A percentile compares a stretch with the other conserved stretches of the same genome.
These are phyloP conservation scores for Aureobasidium sp. DNA, from an alignment of 2,329 filamentous ascomycete genomes.

Conservation along the genomic window DNA sequence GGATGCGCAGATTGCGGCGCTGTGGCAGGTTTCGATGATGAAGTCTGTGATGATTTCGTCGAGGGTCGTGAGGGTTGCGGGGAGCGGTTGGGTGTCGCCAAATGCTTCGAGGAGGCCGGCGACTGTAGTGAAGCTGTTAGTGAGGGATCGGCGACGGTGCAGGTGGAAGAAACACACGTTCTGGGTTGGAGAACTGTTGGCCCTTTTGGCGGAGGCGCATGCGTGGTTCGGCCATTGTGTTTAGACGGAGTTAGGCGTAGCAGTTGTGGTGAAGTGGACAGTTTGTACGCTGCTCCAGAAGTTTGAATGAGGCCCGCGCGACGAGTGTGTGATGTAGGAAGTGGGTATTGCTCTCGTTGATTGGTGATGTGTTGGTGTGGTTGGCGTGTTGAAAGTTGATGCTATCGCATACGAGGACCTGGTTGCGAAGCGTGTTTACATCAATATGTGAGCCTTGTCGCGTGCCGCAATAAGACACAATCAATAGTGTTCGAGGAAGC, in stretches of 20 bases:
- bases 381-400: too few relatives aligned
- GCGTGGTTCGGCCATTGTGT: constrained; percentile 39
- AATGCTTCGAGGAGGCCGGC: constrained; percentile 41
- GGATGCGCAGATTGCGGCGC: constrained; percentile 74
- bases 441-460: neutral
- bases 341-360: neutral
- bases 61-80: constrained; percentile 74
- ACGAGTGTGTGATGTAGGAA: neutral
- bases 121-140: constrained; percentile 34
- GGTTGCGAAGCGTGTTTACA: neutral
- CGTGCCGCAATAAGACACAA: too few relatives aligned
- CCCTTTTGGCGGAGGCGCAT: constrained; percentile 39
- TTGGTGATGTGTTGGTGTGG: neutral
- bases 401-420: neutral
- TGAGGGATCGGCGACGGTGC: constrained; percentile 11
- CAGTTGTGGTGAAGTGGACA: neutral
- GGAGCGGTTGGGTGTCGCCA: constrained; percentile 71
- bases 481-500: neutral
- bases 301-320: neutral
- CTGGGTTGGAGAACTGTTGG: constrained; percentile 36
- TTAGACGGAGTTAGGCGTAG: neutral
- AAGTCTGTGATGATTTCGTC: constrained; percentile 97
- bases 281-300: neutral
- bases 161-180: constrained; percentile 26
- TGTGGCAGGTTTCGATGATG: constrained; percentile 86